Base-by-base conservation (phyloP, 371 early-diverging fungal genomes). In the Apophysomyces sp. region DNA sequence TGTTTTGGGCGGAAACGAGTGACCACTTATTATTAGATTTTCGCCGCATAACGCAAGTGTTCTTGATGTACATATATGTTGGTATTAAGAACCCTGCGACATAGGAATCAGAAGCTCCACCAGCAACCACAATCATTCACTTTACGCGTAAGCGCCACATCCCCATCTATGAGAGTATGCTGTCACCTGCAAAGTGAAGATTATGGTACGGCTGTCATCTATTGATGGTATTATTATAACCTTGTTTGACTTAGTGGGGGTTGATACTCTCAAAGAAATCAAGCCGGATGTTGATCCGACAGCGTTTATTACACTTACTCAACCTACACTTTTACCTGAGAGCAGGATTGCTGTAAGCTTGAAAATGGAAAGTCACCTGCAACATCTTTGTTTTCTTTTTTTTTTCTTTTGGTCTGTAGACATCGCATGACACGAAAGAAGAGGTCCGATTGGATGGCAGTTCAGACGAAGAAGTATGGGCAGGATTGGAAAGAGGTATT, bases 41-140 rank as follows among this genome's bases (percentile, higher is more conserved):
- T 21, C 68, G 78, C 7, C 71, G 78, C 11, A 64, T 73, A 11
- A 44, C 67, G 82, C 76, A 71, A 69, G 74, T 56, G 18, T 1
- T 44, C 8, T 18, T 44, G n/a, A n/a, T 16, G 16, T n/a, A 21
- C 34, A 21, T 44, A 9, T 21, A 44, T 21, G 7, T 9, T 44
- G 11, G 27, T 34, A 18, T 21, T 16, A 44, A n/a, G 7, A 9
- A 21, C 18, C 3, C 11, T 4, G 9, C 3, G 9, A 9, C 21
- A 21, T 2, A 44, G 49, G 11, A 44, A 18, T 21, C 49, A 44
- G 21, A 44, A 44, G 49, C 49, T 44, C 3, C 24, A 44, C 21
- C 21, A 44, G 21, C 49, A 44, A 21, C 6, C 49, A 21, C 49
- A 44, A 21, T 9, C 21, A 6, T 44, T 44, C 11, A n/a, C 8